Evolutionary conservation across 768 basidiomycete genomes (phyloP).

Genomic region (Mycena metata): DNA sequence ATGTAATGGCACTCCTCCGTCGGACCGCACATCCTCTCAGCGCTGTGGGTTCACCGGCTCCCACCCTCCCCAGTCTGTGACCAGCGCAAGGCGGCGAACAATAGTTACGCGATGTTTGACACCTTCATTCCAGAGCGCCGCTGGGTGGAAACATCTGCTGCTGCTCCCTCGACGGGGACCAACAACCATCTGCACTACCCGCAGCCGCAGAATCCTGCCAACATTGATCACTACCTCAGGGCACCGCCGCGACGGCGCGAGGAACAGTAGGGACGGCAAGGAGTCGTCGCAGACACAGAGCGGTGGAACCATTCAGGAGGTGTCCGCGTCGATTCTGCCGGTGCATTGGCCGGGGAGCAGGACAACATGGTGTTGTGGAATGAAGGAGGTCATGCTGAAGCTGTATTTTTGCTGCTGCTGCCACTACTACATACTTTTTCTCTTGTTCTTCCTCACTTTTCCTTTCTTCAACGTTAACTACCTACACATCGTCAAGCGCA

Average conservation of each 20-base stretch:
- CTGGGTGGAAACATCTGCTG: constrained; percentile 28
- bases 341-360: constrained; percentile 8
- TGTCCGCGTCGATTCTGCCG: constrained; percentile 5
- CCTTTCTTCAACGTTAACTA: constrained; percentile 5
- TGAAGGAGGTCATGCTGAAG: constrained; percentile 26
- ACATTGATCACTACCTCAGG: constrained; percentile 35
- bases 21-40: constrained; percentile 31
- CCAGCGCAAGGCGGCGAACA: constrained; percentile 23
- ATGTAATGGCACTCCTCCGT: constrained; percentile 28
- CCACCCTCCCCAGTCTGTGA: constrained; percentile 23
- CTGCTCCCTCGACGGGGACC: constrained; percentile 9
- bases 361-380: constrained; percentile 33
- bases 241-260: constrained; percentile 31
- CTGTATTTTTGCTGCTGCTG: constrained; percentile 15
- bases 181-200: constrained; percentile 30
- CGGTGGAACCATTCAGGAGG: constrained; percentile 11
- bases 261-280: constrained; percentile 20
- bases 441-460: constrained; percentile 17
- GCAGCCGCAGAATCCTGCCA: constrained; percentile 34
- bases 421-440: constrained; percentile 28
- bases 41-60: constrained; percentile 26
- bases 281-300: constrained; percentile 11
- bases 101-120: constrained; percentile 34
- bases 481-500: constrained; percentile 32
- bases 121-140: constrained; percentile 35